A percentile compares a stretch with the other conserved stretches of the same genome.
These are phyloP conservation scores for Pseudisothecium myosuroides DNA, from an alignment of 225 moss, liverwort and hornwort species.

Conservation along the genomic window DNA sequence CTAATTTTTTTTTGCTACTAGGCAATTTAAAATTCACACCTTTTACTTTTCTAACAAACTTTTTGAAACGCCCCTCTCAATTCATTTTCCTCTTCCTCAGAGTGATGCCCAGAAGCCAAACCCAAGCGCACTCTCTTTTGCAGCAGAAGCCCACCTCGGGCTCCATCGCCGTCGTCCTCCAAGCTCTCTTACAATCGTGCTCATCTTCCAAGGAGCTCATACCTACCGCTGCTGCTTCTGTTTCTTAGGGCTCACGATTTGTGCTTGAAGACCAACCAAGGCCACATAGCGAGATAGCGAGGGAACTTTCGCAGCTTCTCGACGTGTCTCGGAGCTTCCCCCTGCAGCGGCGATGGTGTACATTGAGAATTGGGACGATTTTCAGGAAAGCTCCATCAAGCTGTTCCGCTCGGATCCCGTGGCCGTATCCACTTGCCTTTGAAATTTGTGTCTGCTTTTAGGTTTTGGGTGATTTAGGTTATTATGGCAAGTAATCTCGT, in stretches of 20 bases:
- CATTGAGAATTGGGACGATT: slow-evolving; percentile 80
- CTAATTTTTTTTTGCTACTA: background rate
- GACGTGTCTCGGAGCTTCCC: background rate
- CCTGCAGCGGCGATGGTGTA: slow-evolving; percentile 56
- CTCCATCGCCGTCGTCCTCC: background rate
- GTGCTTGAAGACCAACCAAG: background rate
- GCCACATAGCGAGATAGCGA: background rate
- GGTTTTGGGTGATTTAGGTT: background rate
- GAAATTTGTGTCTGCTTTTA: background rate
- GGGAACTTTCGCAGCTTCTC: background rate
- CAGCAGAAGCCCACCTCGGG: background rate
- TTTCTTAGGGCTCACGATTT: background rate
- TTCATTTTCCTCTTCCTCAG: background rate
- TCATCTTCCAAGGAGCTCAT: background rate
- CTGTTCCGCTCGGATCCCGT: slow-evolving; percentile 82
- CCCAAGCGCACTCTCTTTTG: background rate
- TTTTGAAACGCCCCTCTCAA: background rate
- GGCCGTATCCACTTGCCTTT: slow-evolving; percentile 25
- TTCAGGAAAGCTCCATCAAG: slow-evolving; percentile 58
- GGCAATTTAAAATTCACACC: too few relatives aligned
- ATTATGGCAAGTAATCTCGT: background rate
- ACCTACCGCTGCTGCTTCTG: background rate
- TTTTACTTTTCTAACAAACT: background rate
- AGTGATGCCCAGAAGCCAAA: background rate
- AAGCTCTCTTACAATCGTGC: background rate